Evolutionary conservation across 2,329 filamentous ascomycete genomes (phyloP).

Genomic region (Microsporum ferrugineum): DNA sequence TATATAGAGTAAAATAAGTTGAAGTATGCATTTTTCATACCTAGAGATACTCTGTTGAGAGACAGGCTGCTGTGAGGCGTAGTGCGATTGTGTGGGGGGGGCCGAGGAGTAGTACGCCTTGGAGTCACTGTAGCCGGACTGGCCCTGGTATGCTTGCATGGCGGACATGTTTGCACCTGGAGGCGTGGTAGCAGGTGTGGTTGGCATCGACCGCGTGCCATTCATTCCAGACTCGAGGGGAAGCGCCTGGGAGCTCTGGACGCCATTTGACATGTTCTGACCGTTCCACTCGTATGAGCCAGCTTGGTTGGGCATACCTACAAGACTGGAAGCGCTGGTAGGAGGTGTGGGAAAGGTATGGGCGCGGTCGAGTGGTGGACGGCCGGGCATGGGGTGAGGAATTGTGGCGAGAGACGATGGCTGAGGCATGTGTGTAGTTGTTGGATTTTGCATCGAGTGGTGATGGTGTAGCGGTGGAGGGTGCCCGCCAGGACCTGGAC

Average conservation of each 20-base stretch:
- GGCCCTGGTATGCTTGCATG: constrained; percentile 64
- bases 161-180: constrained; percentile 58
- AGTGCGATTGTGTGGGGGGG: constrained; percentile 55
- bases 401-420: constrained; percentile 50
- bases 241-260: constrained; percentile 57
- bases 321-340: constrained; percentile 80
- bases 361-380: constrained; percentile 69
- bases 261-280: constrained; percentile 50
- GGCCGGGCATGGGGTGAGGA: constrained; percentile 44
- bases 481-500: constrained; percentile 56
- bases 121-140: constrained; percentile 64
- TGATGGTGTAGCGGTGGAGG: constrained; percentile 51
- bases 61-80: constrained; percentile 50
- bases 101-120: constrained; percentile 67
- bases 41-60: constrained; percentile 56
- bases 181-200: constrained; percentile 81
- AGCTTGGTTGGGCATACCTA: constrained; percentile 61
- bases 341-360: constrained; percentile 92
- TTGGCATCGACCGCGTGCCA: constrained; percentile 74
- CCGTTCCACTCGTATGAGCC: constrained; percentile 67
- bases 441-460: constrained; percentile 52
- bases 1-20: too few species aligned
- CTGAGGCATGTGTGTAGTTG: constrained; percentile 53
- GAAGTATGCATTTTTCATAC: constrained; percentile 37
- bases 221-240: constrained; percentile 70